A percentile compares a stretch with the other conserved stretches of the same genome.
These are phyloP conservation scores for Malbranchea zuffiana DNA, from an alignment of 2,329 filamentous ascomycete genomes.

Conservation along the genomic window DNA sequence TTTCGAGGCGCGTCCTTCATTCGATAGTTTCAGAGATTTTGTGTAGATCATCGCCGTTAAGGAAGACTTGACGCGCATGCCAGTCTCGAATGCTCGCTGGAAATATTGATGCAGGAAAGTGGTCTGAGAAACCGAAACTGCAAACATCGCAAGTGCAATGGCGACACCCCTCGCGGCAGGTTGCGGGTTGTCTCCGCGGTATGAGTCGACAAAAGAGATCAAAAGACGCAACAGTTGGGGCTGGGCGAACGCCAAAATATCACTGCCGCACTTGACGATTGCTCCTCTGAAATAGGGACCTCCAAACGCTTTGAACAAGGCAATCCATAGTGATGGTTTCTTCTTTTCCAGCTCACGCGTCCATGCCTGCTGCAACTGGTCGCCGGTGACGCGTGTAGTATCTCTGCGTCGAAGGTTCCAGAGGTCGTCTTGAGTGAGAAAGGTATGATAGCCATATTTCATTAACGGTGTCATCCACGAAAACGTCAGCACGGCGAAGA, in stretches of 20 bases:
- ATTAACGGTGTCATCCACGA: slow-evolving; percentile 99
- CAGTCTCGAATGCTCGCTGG: slow-evolving; percentile 84
- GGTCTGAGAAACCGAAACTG: slow-evolving; percentile 75
- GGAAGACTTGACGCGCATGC: slow-evolving; percentile 91
- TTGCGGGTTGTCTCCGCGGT: slow-evolving; percentile 52
- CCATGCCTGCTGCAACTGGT: slow-evolving; percentile 65
- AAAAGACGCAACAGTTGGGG: slow-evolving; percentile 78
- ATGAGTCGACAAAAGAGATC: slow-evolving; percentile 76
- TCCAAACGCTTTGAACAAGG: slow-evolving; percentile 73
- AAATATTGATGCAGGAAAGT: slow-evolving; percentile 94
- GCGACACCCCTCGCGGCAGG: slow-evolving; percentile 74
- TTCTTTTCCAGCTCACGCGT: slow-evolving; percentile 58
- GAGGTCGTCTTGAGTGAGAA: slow-evolving; percentile 83
- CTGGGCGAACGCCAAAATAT: slow-evolving; percentile 75
- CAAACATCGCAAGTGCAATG: slow-evolving; percentile 87
- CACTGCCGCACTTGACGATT: slow-evolving; percentile 80
- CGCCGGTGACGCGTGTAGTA: slow-evolving; percentile 62
- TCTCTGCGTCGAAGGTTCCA: slow-evolving; percentile 82
- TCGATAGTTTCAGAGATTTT: slow-evolving; percentile 81
- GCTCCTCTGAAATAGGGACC: slow-evolving; percentile 71
- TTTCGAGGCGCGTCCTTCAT: slow-evolving; percentile 79
- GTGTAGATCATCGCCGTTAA: slow-evolving; percentile 84
- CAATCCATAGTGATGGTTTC: slow-evolving; percentile 76
- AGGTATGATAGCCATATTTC: slow-evolving; percentile 86
- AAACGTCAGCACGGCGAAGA: slow-evolving; percentile 90